Percentiles rank a stretch among this genome's conserved stretches.
Conservation (phyloP, 495 filamentous ascomycete species). For the Neurospora tetrasperma region DNA sequence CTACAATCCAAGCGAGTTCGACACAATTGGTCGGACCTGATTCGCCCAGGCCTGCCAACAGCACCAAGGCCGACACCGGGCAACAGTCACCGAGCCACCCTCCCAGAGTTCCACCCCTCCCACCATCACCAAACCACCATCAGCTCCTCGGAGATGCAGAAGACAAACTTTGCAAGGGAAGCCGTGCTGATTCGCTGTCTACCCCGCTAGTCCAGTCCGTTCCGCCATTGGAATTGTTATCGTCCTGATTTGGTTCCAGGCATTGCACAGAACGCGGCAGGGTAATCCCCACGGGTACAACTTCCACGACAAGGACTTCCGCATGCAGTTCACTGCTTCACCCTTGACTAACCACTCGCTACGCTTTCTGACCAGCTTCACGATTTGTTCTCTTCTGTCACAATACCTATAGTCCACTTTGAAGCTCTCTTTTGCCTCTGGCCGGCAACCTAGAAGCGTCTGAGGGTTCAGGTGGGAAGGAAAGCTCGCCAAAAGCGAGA, state of each 20-base stretch:
- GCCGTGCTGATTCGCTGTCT: neutral
- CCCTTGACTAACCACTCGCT: neutral
- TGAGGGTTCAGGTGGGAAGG: neutral
- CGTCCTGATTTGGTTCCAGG: neutral
- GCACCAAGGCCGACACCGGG: neutral
- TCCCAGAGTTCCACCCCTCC: neutral
- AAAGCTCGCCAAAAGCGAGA: neutral
- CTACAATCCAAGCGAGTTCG: neutral
- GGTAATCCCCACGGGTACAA: neutral
- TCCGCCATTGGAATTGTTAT: neutral
- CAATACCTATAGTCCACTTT: neutral
- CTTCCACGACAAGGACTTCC: neutral
- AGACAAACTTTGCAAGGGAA: conserved; percentile 4
- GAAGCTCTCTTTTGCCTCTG: neutral
- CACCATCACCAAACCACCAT: neutral
- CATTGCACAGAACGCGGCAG: neutral
- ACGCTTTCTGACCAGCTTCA: neutral
- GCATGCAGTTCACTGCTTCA: neutral
- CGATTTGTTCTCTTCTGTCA: neutral
- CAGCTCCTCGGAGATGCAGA: conserved; percentile 28
- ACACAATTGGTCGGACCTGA: neutral
- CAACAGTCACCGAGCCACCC: neutral
- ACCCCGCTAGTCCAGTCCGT: neutral
- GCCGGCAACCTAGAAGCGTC: neutral
- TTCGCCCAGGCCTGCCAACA: neutral